A percentile compares a stretch with the other conserved stretches of the same genome.
phyloP scores from a whole-genome alignment of 768 basidiomycete genomes.

The Vararia minispora region DNA sequence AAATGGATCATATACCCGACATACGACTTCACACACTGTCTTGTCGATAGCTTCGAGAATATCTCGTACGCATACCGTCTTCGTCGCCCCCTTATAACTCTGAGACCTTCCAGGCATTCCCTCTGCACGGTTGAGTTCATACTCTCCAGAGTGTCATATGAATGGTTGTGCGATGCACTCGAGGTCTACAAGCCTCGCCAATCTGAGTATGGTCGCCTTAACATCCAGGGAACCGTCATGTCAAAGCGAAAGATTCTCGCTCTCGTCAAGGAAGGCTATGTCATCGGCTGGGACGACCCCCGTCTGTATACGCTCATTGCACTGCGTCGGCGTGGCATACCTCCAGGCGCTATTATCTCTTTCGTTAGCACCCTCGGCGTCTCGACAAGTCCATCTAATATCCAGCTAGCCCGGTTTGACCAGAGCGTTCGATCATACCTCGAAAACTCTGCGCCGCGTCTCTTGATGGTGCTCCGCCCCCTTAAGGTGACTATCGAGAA shows the following conservation, averaged over 20 bases:
- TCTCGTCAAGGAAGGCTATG: constrained; percentile 76
- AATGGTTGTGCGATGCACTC: constrained; percentile 98
- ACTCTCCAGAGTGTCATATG: constrained; percentile 91
- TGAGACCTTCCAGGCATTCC: constrained; percentile 58
- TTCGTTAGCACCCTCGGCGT: constrained; percentile 95
- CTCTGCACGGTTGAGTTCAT: constrained; percentile 96
- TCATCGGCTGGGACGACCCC: constrained; percentile 95
- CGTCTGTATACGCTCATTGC: constrained; percentile 95
- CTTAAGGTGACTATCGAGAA: constrained; percentile 90
- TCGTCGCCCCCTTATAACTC: background rate
- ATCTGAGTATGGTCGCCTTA: constrained; percentile 92
- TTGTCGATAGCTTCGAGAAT: constrained; percentile 97
- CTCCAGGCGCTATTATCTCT: constrained; percentile 89
- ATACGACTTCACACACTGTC: constrained; percentile 97
- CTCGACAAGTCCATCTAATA: constrained; percentile 72
- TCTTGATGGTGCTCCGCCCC: constrained; percentile 86
- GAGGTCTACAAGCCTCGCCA: constrained; percentile 96
- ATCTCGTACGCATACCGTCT: constrained; percentile 66
- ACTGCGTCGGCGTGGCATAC: constrained; percentile 86
- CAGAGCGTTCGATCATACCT: constrained; percentile 81
- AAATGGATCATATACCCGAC: constrained; percentile 98
- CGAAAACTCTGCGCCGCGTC: constrained; percentile 76
- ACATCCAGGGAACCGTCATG: constrained; percentile 88
- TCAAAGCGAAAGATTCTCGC: constrained; percentile 92
- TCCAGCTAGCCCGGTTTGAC: constrained; percentile 85